A percentile compares a stretch with the other conserved stretches of the same genome.
These are phyloP conservation scores for Fusarium circinatum DNA, from an alignment of 2,329 filamentous ascomycete species.

Conservation along the genomic window DNA sequence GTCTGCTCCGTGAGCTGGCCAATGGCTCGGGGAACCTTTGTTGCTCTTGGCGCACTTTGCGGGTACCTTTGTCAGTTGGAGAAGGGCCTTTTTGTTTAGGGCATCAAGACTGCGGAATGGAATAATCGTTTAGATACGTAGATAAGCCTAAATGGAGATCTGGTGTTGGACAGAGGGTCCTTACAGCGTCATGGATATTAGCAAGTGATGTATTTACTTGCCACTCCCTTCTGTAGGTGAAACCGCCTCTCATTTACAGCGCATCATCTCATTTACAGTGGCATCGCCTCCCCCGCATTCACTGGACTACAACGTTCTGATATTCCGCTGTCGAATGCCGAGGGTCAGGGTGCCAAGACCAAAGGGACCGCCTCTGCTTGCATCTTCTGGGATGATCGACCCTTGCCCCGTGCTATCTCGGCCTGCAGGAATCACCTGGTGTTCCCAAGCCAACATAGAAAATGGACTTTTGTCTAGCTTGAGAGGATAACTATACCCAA, in stretches of 20 bases:
- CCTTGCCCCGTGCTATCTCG: constrained; percentile 4
- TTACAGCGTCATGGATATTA: neutral
- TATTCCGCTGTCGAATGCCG: constrained; percentile 14
- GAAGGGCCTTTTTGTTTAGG: constrained; percentile 27
- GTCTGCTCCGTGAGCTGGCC: constrained; percentile 1
- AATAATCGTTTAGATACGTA: neutral
- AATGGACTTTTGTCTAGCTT: constrained; percentile 23
- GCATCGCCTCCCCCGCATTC: constrained; percentile 14
- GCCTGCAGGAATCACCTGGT: constrained; percentile 7
- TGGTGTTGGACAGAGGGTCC: neutral
- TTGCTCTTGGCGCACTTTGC: constrained; percentile 22
- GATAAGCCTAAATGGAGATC: neutral
- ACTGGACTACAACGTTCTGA: neutral
- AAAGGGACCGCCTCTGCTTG: neutral
- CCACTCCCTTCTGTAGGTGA: neutral
- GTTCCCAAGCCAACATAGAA: neutral
- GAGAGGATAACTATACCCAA: constrained; percentile 4
- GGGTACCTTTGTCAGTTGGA: constrained; percentile 30
- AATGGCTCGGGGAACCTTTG: constrained; percentile 32
- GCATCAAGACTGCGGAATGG: neutral
- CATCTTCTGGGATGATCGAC: neutral
- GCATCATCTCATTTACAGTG: neutral
- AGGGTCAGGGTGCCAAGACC: neutral
- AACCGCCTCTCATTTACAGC: neutral
- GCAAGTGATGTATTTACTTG: neutral